Base-by-base conservation (phyloP, 192 early-diverging fungal genomes). In the Backusella australiensis region DNA sequence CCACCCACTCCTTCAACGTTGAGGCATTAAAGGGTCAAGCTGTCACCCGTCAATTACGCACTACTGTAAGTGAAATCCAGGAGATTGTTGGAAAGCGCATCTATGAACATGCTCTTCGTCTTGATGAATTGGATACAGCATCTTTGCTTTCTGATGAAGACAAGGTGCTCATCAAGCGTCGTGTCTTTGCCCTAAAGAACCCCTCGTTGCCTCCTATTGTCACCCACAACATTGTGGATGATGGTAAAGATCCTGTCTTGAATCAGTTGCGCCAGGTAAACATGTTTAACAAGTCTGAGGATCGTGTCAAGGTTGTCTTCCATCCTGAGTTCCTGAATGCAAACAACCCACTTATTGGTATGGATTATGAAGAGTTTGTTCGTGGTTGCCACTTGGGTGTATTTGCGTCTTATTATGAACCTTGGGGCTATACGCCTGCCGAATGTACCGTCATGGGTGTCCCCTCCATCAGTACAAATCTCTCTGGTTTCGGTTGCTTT, bases 401-500 rank as follows among this genome's bases (percentile, higher is more conserved):
- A 2, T 99, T 99, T 87, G 95, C 96, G 8, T 93, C 90, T 67
- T 99, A 96, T 85, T 98, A 99, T 84, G 96, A 99, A 84, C 96
- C 97, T 29, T 99, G 95, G 94, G 97, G 97, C 1, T 97, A 98
- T 84, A 97, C 97, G 12, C 97, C 97, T 32, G 97, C 96, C 46
- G 97, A 99, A 82, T 99, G 96, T 83, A 99, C 97, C 0, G 95
- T 99, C 32, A 98, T 99, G 96, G 96, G 97, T 71, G 93, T 98
- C 6, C 97, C 97, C 21, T 95, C 92, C 6, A 96, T 98, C 74
- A 97, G 96, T 14, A 97, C 96, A 36, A 99, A 99, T 85, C 85
- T 99, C 36, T 97, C 96, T 6, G 97, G 97, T 46, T 99, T 97
- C 77, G 96, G 97, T 39, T 97, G 96, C 82, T 99, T 95, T 73